These are phyloP conservation scores for Thraustochytrium striatum DNA, from an alignment of 352 stramenopile species.

Conservation along the genomic window DNA sequence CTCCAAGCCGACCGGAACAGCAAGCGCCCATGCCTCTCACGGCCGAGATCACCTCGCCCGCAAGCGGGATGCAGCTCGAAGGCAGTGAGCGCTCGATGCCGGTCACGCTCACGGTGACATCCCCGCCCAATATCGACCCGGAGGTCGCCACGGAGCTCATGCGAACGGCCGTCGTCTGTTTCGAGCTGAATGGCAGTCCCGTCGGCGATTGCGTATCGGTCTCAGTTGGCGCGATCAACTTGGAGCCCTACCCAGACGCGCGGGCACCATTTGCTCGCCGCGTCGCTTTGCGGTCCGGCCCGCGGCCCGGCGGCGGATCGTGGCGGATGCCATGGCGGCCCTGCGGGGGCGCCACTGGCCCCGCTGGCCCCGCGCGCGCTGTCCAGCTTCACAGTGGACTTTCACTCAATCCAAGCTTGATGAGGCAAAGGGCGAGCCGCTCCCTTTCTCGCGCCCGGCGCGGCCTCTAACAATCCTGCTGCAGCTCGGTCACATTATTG, in stretches of 20 bases:
- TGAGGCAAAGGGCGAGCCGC: no score
- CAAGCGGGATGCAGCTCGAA: background rate
- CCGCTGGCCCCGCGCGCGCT: background rate
- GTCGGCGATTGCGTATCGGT: background rate
- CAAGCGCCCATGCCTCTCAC: background rate
- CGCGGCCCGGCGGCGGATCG: background rate
- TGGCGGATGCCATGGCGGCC: no score
- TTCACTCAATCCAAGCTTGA: conserved; percentile 1
- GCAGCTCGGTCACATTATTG: background rate
- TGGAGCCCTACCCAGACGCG: background rate
- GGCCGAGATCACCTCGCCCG: background rate
- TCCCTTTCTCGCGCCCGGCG: no score
- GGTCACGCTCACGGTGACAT: no score
- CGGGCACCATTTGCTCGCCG: background rate
- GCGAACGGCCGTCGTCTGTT: no score
- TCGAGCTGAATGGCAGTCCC: no score
- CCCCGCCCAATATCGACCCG: no score
- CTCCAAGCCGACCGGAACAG: background rate
- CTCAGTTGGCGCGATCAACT: background rate
- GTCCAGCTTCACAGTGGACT: conserved; percentile 3
- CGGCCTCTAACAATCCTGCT: no score
- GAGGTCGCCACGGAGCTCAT: no score
- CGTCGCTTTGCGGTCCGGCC: background rate
- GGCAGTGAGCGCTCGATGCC: no score
- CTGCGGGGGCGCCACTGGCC: background rate